Conservation (phyloP, 1,284 basidiomycete species). For the Trichosporon coremiiforme region DNA sequence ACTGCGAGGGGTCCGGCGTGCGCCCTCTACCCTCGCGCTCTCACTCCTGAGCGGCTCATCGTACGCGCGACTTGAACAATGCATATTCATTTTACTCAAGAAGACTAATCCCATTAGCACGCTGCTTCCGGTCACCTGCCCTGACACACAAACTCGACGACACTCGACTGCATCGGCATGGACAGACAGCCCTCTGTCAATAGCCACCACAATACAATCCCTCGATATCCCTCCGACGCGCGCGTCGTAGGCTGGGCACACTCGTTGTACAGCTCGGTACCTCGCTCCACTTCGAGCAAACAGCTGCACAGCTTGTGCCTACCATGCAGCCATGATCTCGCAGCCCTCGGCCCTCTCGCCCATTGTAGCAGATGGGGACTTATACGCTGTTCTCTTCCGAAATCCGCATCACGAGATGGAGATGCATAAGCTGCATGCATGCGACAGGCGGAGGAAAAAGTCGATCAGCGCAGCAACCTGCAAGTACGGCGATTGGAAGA, state of each 20-base stretch:
- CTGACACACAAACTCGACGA: background rate
- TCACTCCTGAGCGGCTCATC: too few species aligned
- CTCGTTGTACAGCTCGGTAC: background rate
- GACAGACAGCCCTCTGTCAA: background rate
- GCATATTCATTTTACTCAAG: background rate
- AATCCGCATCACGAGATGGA: too few species aligned
- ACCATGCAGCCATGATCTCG: background rate
- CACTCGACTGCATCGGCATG: too few species aligned
- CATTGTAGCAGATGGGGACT: background rate
- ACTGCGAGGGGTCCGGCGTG: background rate
- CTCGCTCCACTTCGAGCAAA: background rate
- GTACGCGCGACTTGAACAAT: background rate
- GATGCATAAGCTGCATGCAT: too few species aligned
- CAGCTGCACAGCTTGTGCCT: background rate
- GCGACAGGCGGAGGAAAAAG: too few species aligned
- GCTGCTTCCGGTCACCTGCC: background rate
- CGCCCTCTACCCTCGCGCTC: too few species aligned
- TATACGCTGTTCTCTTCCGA: too few species aligned
- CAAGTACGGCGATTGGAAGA: background rate
- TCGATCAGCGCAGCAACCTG: background rate
- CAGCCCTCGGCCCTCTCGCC: background rate
- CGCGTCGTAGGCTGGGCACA: background rate
- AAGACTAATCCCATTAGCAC: constrained; percentile 12
- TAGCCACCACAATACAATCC: background rate
- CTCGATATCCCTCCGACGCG: background rate